Conservation (phyloP, 495 filamentous ascomycete species). For the Penicilliopsis zonata region DNA sequence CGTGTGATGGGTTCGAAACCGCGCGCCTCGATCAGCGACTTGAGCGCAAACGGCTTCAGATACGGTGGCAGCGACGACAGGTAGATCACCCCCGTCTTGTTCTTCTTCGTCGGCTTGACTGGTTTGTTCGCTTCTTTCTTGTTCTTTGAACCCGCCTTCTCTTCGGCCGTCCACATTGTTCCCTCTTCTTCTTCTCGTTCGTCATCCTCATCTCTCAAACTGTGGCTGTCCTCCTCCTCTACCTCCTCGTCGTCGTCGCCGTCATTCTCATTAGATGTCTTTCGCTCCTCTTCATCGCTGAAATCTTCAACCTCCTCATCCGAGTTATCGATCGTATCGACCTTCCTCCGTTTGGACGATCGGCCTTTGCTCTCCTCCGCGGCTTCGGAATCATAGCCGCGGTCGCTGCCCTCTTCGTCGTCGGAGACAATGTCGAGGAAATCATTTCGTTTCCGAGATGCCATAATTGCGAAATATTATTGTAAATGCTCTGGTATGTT, state of each 20-base stretch:
- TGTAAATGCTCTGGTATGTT: no score
- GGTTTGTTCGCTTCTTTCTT: constrained; percentile 10
- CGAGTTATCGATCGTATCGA: constrained; percentile 29
- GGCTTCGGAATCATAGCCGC: constrained; percentile 58
- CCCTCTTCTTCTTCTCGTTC: not conserved
- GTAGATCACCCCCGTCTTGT: constrained; percentile 69
- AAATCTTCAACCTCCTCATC: constrained; percentile 19
- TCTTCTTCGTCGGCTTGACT: constrained; percentile 16
- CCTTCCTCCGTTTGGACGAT: constrained; percentile 50
- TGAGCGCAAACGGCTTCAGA: constrained; percentile 78
- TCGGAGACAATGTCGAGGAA: constrained; percentile 57
- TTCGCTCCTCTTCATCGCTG: constrained; percentile 16
- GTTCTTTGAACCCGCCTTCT: constrained; percentile 15
- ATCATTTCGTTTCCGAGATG: constrained; percentile 58
- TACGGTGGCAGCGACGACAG: constrained; percentile 87
- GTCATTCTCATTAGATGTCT: constrained; percentile 1
- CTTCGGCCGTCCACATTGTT: no score
- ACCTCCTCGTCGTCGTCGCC: constrained; percentile 12
- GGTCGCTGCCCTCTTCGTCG: constrained; percentile 45
- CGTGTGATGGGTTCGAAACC: constrained; percentile 59
- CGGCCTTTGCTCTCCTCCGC: constrained; percentile 51
- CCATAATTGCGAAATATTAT: constrained; percentile 45
- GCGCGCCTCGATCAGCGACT: constrained; percentile 62
- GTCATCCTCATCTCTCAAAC: constrained; percentile 4
- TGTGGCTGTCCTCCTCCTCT: constrained; percentile 4